These are phyloP conservation scores for Caloboletus firmus DNA, from an alignment of 1,284 basidiomycete species.

Conservation along the genomic window DNA sequence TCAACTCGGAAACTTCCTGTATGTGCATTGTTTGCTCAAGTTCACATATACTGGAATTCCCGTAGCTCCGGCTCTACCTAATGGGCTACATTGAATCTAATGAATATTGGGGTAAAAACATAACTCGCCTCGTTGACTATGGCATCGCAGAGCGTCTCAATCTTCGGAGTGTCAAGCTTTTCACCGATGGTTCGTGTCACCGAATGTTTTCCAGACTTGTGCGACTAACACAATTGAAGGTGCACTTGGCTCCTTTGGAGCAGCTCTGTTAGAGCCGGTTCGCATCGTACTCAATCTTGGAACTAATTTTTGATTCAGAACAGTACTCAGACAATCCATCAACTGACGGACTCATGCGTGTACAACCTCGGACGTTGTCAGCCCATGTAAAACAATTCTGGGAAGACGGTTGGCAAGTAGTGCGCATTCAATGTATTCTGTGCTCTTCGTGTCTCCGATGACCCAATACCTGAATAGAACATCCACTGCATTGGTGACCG, in stretches of 20 bases:
- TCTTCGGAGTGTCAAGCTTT: slow-evolving; percentile 81
- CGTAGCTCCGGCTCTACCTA: slow-evolving; percentile 70
- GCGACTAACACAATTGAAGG: slow-evolving; percentile 42
- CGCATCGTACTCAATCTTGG: slow-evolving; percentile 1
- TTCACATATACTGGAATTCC: neutral
- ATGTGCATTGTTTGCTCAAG: slow-evolving; percentile 20
- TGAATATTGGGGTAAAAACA: slow-evolving; percentile 63
- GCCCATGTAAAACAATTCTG: slow-evolving; percentile 64
- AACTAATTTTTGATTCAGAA: slow-evolving; percentile 3
- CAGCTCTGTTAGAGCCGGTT: slow-evolving; percentile 76
- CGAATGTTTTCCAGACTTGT: neutral
- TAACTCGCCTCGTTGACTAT: slow-evolving; percentile 62
- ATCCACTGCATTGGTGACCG: slow-evolving; percentile 91
- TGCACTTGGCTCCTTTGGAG: slow-evolving; percentile 89
- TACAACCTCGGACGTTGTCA: slow-evolving; percentile 51
- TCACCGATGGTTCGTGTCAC: slow-evolving; percentile 61
- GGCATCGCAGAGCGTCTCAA: slow-evolving; percentile 64
- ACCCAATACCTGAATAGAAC: slow-evolving; percentile 49
- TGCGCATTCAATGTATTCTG: slow-evolving; percentile 39
- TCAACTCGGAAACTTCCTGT: slow-evolving; percentile 65
- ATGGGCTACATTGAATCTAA: slow-evolving; percentile 67
- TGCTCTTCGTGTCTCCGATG: neutral
- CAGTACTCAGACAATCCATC: slow-evolving; percentile 76
- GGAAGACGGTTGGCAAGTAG: slow-evolving; percentile 69
- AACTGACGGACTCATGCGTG: slow-evolving; percentile 68